These are phyloP conservation scores for Colletotrichum navitas DNA, from an alignment of 2,329 filamentous ascomycete species.

Conservation along the genomic window DNA sequence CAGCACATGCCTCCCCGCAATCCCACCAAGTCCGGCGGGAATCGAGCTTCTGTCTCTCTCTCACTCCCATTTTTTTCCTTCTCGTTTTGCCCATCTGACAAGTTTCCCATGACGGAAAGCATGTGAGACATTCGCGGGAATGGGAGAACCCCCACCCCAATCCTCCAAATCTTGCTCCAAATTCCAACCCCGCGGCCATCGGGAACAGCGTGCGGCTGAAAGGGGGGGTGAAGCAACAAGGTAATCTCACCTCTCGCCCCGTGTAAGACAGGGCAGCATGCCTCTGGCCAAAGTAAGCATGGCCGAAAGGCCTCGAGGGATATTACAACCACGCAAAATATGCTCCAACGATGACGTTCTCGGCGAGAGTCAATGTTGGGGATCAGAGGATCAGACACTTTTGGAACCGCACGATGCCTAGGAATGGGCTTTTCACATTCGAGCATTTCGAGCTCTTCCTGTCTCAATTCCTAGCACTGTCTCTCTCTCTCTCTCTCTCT, in stretches of 20 bases:
- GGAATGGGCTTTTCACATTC: slow-evolving; percentile 41
- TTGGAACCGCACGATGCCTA: slow-evolving; percentile 17
- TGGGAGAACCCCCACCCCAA: neutral
- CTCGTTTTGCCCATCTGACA: neutral
- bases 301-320: neutral
- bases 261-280: neutral
- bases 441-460: slow-evolving; percentile 36
- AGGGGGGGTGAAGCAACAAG: neutral
- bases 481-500: neutral
- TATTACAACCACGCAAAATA: neutral
- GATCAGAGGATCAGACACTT: neutral
- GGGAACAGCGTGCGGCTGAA: slow-evolving; percentile 27
- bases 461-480: neutral
- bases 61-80: too few species aligned
- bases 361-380: neutral
- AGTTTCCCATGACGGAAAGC: neutral
- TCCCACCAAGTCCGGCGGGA: neutral
- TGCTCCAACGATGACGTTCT: neutral
- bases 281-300: neutral
- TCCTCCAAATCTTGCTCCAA: neutral
- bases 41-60: neutral
- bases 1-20: neutral
- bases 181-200: neutral
- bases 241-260: neutral
- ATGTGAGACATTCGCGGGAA: slow-evolving; percentile 2